Evolutionary conservation across 169 alveolate genomes (phyloP), one percentile per base, ranked within the genome.

Genomic region (Cryptosporidium sp.): DNA sequence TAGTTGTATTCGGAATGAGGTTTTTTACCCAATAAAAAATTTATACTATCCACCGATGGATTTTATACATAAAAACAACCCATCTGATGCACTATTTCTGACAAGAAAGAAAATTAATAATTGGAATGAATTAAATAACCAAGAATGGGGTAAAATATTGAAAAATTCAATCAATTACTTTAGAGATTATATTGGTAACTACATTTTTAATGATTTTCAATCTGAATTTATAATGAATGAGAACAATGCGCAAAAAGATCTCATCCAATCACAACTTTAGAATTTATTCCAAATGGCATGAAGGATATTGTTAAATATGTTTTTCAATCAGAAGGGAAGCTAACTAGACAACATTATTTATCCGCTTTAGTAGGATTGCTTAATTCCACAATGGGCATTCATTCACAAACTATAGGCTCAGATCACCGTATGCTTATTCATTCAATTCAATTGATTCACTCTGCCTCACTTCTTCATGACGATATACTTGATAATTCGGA

Each of bases 401-500:
- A 9, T 35, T 35, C 3, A 37, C 73, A 67, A 67, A 10, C 45
- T 1, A 33, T 67, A 8, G 48, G 48, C 48, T 37, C 37, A 3
- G 23, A 33, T 12, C 73, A 67, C 23, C 73, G 50, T 67, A 67
- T 67, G 26, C 84, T 70, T 21, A 70, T 70, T 43, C 35, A 70
- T 16, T 41, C 84, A 18, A 45, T 70, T 9, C 67, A 70, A 70
- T 29, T 70, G n/a, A 70, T 70, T 26, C 73, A 70, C 18, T 16
- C 39, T 4, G 84, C 37, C 12, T 70, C 84, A 8, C 29, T 45
- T 45, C 65, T 70, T 45, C 84, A 70, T 1, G 84, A 70, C 18
- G 37, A 70, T 41, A 70, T 70, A 33, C 14, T 70, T 48, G 84
- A 70, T 37, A 9, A 39, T 21, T 45, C 67, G 10, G 65, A 70